Evolutionary conservation across 768 basidiomycete species (phyloP), one percentile per base, ranked within the genome.

Genomic region (Termitomyces sp.): DNA sequence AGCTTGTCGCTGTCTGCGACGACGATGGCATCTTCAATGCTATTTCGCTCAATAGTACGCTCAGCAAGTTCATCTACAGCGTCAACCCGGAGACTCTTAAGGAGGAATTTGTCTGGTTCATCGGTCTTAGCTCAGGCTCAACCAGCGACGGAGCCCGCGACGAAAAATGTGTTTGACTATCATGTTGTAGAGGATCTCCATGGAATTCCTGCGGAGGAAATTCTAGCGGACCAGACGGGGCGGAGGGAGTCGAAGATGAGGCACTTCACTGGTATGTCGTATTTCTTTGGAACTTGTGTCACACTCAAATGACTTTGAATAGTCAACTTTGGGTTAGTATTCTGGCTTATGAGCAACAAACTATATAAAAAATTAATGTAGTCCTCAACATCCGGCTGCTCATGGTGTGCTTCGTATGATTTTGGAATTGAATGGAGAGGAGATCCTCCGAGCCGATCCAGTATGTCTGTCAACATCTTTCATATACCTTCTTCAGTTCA

Each of bases 341-440:
- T 44, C 23, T 30, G 35, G 42, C 21, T 37, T 53, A 46, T 45
- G 31, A 49, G 44, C 12, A 19, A 44, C 12, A 44, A 17, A 44
- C 14, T 43, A 37, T 46, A 40, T 7, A n/a, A 45, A 17, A 42
- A 30, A 42, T 40, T 31, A 21, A 33, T 42, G 48, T 63, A 89
- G 92, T 60, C 96, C 96, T 53, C 96, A 99, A 70, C 96, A 99
- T 77, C 96, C 96, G 54, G 97, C 97, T 54, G 97, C 97, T 15
- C 97, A 99, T 71, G 97, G 97, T 68, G 97, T 99, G 71, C 81
- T 99, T 41, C 89, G 97, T 56, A 82, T 99, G 78, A 99, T 99
- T 69, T 75, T 99, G 53, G 97, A 99, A 72, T 75, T 99, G 64
- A 98, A 98, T 67, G 96, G 96, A 63, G 96, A 99, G 72, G 94